These are phyloP conservation scores for Ceratobasidium theobromae DNA, from an alignment of 1,284 basidiomycete species.

Conservation along the genomic window DNA sequence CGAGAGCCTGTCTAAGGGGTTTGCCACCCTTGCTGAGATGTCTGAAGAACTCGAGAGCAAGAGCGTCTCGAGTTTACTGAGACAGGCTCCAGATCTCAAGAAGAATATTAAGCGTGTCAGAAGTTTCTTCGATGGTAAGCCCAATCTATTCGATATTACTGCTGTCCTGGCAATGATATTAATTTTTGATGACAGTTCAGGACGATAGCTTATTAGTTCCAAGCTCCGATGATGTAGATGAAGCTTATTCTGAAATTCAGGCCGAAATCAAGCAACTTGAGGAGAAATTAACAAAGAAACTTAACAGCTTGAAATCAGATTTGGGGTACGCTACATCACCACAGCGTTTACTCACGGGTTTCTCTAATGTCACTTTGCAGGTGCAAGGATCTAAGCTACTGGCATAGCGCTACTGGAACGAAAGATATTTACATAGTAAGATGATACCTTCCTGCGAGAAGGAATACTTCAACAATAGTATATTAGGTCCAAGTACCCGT, in stretches of 20 bases:
- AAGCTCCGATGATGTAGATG: conserved; percentile 60
- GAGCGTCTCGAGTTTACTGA: conserved; percentile 70
- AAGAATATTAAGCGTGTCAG: conserved; percentile 64
- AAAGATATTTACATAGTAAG: conserved; percentile 54
- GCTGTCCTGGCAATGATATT: neutral
- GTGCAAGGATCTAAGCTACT: conserved; percentile 56
- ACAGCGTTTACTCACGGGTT: neutral
- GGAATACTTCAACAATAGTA: neutral
- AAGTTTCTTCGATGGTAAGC: conserved; percentile 72
- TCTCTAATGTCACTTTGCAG: conserved; percentile 3
- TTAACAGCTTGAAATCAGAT: conserved; percentile 62
- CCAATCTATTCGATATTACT: neutral
- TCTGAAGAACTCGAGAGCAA: conserved; percentile 75
- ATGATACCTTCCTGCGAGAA: conserved; percentile 5
- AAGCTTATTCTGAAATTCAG: conserved; percentile 76
- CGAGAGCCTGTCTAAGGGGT: conserved; percentile 65
- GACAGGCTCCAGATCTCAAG: conserved; percentile 77
- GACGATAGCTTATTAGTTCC: conserved; percentile 19
- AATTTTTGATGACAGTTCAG: conserved; percentile 21
- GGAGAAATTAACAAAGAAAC: conserved; percentile 62
- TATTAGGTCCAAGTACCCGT: conserved; percentile 29
- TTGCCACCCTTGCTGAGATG: conserved; percentile 62
- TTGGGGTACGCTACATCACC: conserved; percentile 50
- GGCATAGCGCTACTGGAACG: conserved; percentile 81
- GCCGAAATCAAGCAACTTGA: conserved; percentile 70